Conservation (phyloP, 306 rosid genomes). For the Morella rubra region DNA sequence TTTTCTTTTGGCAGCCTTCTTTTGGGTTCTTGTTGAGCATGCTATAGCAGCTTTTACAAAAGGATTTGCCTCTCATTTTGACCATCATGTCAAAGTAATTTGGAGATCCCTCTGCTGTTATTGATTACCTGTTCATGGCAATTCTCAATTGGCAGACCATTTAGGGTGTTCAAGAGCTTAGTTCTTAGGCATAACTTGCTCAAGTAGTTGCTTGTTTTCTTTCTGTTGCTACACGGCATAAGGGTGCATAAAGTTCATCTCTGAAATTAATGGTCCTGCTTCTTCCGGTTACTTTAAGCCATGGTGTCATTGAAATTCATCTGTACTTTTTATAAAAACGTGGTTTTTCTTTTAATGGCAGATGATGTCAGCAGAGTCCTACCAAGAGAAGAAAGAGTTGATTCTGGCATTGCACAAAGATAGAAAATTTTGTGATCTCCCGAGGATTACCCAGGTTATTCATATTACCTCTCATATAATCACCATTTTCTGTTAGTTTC, state of each 20-base stretch:
- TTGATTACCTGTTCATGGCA: no score
- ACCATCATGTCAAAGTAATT: no score
- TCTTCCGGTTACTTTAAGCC: background rate
- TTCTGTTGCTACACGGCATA: background rate
- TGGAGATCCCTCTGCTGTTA: no score
- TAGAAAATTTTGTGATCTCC: conserved; percentile 70
- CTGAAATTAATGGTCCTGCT: background rate
- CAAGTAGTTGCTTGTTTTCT: no score
- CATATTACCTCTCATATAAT: background rate
- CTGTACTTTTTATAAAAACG: conserved; percentile 2
- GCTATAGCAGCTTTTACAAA: background rate
- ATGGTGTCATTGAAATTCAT: background rate
- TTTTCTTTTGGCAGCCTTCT: background rate
- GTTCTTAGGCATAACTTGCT: no score
- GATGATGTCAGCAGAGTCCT: conserved; percentile 69
- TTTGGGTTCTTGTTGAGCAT: background rate
- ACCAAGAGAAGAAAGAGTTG: conserved; percentile 67
- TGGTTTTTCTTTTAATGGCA: conserved; percentile 38
- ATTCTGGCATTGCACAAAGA: conserved; percentile 58
- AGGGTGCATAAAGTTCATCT: background rate
- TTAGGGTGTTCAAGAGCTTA: no score
- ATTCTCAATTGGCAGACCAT: background rate
- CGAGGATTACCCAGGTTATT: conserved; percentile 73
- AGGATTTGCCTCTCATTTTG: no score
- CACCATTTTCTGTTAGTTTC: background rate